These are phyloP conservation scores for Daedaleopsis sinensis DNA, from an alignment of 768 basidiomycete genomes.

Conservation along the genomic window DNA sequence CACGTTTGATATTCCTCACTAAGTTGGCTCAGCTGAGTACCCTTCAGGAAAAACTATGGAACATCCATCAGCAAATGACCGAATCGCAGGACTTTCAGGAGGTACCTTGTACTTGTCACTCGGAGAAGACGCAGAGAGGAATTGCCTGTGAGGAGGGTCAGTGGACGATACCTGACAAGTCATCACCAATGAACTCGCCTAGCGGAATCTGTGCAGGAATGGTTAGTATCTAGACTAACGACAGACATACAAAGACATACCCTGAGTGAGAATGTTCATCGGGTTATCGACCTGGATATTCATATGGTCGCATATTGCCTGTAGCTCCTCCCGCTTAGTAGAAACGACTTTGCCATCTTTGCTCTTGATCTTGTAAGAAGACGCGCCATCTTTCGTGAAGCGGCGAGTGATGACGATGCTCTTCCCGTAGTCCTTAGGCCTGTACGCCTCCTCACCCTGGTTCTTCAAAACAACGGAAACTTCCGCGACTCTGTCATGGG, in stretches of 20 bases:
- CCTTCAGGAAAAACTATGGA: conserved; percentile 86
- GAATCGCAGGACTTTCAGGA: neutral
- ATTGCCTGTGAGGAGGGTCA: conserved; percentile 46
- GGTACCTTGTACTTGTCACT: conserved; percentile 86
- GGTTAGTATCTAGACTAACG: neutral
- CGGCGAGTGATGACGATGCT: conserved; percentile 83
- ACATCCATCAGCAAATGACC: neutral
- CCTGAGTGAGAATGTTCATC: conserved; percentile 92
- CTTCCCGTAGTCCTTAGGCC: conserved; percentile 81
- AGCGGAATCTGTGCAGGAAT: conserved; percentile 34
- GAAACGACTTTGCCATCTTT: conserved; percentile 68
- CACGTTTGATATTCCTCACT: conserved; percentile 84
- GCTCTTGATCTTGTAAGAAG: conserved; percentile 82
- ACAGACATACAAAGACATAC: conserved; percentile 33
- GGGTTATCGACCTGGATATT: conserved; percentile 97
- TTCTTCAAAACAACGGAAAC: conserved; percentile 87
- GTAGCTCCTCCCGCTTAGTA: conserved; percentile 81
- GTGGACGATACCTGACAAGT: neutral
- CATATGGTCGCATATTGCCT: conserved; percentile 92
- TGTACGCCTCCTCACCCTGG: conserved; percentile 88
- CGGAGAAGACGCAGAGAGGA: conserved; percentile 80
- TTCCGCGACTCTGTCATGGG: conserved; percentile 56
- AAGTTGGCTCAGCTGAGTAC: conserved; percentile 89
- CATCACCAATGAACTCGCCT: conserved; percentile 22
- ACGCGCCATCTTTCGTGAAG: conserved; percentile 75